These are phyloP conservation scores for Clonostachys byssicola DNA, from an alignment of 2,329 filamentous ascomycete genomes.

Conservation along the genomic window DNA sequence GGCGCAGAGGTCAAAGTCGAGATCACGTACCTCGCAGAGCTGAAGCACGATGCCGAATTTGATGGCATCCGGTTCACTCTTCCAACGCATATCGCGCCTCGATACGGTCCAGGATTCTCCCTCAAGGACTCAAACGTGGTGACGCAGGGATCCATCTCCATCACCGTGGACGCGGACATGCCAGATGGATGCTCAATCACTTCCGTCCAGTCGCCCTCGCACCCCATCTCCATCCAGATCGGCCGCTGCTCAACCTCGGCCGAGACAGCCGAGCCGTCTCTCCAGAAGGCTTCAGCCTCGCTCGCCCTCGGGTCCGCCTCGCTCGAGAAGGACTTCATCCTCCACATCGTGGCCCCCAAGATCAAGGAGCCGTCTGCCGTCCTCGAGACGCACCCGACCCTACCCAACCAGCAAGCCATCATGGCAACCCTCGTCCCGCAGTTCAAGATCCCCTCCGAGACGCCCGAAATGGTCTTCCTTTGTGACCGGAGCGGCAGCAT, in stretches of 20 bases:
- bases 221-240: conserved; percentile 62
- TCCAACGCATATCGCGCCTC: conserved; percentile 61
- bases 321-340: conserved; percentile 62
- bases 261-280: conserved; percentile 38
- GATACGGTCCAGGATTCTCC: conserved; percentile 36
- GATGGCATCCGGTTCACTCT: conserved; percentile 68
- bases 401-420: conserved; percentile 58
- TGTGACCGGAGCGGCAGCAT: conserved; percentile 71
- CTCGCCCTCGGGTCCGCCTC: conserved; percentile 46
- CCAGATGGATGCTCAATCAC: conserved; percentile 51
- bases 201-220: conserved; percentile 61
- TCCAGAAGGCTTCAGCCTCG: conserved; percentile 58
- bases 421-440: conserved; percentile 70
- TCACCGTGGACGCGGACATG: conserved; percentile 36
- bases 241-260: conserved; percentile 42
- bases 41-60: conserved; percentile 66
- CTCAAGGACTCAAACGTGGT: conserved; percentile 1
- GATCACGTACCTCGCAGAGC: conserved; percentile 64
- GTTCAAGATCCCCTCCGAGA: conserved; percentile 52
- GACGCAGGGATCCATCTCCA: conserved; percentile 9
- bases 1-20: conserved; percentile 54
- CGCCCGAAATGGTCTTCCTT: conserved; percentile 65
- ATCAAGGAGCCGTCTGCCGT: conserved; percentile 57
- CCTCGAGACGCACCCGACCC: conserved; percentile 59
- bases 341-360: conserved; percentile 59